Base-by-base conservation (phyloP, 2,329 filamentous ascomycete genomes). In the Cercospora nicotianae region DNA sequence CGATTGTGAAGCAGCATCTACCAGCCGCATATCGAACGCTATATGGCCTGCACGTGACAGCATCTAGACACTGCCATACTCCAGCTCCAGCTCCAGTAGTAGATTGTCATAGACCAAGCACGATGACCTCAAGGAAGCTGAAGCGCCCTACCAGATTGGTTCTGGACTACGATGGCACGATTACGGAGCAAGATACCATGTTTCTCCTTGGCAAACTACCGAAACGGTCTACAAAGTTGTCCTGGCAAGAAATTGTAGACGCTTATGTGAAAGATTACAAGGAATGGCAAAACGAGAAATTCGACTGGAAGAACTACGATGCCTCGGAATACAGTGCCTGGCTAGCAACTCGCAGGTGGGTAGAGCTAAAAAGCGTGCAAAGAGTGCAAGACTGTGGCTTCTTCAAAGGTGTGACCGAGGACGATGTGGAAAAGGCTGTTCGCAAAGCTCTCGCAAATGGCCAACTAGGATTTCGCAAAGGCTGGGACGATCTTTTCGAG, bases 101-200 rank as follows among this genome's bases (percentile, higher is more conserved):
- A 28, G 26, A 28, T 28, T 28, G 26, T 28, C 48, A n/a, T 28
- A 3, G 23, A 28, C 10, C 13, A n/a, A 55, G 23, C 23, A 59
- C 20, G 36, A 71, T 72, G 71, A 31, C 66, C 23, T 42, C 18
- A 18, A 36, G 57, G 4, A 65, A 60, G 30, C 67, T 69, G 31
- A 63, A 42, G 10, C 58, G 63, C 8, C 69, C 72, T 12, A 68
- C 70, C n/a, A 69, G 72, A 45, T 64, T 76, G 53, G 45, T 84
- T 7, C 73, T 84, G 13, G 83, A 85, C 73, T 84, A 80, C 77
- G 83, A 85, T 70, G 81, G 82, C 64, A 84, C 83, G 0, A 72
- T 84, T 30, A 84, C 82, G 12, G 71, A 73, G 48, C 76, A 76
- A 23, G 83, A 85, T 70, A 83, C 83, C 0, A 78, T 84, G 60